These are phyloP conservation scores for Apiospora sp. DNA, from an alignment of 2,329 filamentous ascomycete species.

Conservation along the genomic window DNA sequence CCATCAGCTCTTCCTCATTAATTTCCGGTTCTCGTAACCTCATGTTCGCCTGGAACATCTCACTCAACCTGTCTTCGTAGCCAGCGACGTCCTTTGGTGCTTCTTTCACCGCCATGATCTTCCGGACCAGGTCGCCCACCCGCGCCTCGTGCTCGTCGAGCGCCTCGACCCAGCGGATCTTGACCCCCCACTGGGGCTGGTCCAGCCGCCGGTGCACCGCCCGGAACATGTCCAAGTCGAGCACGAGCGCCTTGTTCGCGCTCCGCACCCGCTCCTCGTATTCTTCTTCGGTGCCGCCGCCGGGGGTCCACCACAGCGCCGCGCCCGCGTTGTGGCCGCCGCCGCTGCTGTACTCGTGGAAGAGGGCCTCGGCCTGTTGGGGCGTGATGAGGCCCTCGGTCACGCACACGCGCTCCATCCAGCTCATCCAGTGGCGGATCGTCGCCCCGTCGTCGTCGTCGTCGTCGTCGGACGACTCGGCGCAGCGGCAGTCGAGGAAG, in stretches of 20 bases:
- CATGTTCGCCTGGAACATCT: too few species aligned
- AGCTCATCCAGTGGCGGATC: background rate
- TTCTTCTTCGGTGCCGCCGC: too few species aligned
- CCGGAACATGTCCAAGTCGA: background rate
- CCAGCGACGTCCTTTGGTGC: too few species aligned
- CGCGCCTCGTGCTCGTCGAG: background rate
- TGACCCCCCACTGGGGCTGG: background rate
- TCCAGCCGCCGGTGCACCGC: background rate
- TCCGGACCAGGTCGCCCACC: too few species aligned
- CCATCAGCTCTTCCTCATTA: too few species aligned
- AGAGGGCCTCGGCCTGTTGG: background rate
- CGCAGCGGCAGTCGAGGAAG: background rate
- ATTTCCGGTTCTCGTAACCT: too few species aligned
- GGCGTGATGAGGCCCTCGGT: background rate
- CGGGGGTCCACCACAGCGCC: too few species aligned
- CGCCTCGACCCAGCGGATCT: background rate
- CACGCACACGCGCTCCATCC: background rate
- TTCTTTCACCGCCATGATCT: too few species aligned
- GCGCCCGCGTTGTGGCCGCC: too few species aligned
- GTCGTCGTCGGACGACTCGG: too few species aligned
- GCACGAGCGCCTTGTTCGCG: background rate
- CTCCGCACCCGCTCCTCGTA: background rate
- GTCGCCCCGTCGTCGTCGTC: background rate
- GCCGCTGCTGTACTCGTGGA: background rate
- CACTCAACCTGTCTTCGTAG: too few species aligned